phyloP scores from a whole-genome alignment of 148 eudicot genomes.

The Diospyros lotus region DNA sequence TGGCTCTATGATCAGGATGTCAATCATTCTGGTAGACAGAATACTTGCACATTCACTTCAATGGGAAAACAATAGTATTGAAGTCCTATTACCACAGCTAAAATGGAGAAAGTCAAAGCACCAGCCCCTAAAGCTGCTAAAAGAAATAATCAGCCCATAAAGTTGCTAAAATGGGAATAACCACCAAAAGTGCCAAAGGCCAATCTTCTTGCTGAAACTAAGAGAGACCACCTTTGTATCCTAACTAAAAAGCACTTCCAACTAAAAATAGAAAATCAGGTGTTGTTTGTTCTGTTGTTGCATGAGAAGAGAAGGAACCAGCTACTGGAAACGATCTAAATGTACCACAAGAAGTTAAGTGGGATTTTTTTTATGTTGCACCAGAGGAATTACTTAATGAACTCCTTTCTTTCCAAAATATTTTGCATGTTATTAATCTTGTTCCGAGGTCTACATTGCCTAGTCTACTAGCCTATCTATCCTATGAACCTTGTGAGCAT shows the following conservation, averaged over 20 bases:
- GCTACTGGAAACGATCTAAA: neutral
- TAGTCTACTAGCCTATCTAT: slow-evolving; percentile 1
- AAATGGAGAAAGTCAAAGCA: neutral
- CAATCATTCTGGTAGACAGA: neutral
- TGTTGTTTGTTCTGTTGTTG: neutral
- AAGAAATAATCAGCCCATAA: too few relatives aligned
- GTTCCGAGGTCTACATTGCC: neutral
- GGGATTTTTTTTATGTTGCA: neutral
- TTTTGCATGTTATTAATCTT: neutral
- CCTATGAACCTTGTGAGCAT: neutral
- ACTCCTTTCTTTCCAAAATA: neutral
- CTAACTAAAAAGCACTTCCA: neutral
- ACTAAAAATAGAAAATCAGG: neutral
- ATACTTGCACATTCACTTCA: neutral
- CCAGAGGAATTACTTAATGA: neutral
- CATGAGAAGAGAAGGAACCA: neutral
- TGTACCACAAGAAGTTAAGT: neutral
- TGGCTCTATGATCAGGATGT: slow-evolving; percentile 7
- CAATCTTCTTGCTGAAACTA: neutral
- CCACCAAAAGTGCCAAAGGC: neutral
- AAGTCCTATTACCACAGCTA: neutral
- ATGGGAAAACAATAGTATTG: neutral
- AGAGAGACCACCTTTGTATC: neutral
- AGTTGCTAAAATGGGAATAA: too few relatives aligned
- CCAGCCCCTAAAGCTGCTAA: too few relatives aligned